Base-by-base conservation (phyloP, 2,329 filamentous ascomycete species). In the Exophiala dermatitidis region DNA sequence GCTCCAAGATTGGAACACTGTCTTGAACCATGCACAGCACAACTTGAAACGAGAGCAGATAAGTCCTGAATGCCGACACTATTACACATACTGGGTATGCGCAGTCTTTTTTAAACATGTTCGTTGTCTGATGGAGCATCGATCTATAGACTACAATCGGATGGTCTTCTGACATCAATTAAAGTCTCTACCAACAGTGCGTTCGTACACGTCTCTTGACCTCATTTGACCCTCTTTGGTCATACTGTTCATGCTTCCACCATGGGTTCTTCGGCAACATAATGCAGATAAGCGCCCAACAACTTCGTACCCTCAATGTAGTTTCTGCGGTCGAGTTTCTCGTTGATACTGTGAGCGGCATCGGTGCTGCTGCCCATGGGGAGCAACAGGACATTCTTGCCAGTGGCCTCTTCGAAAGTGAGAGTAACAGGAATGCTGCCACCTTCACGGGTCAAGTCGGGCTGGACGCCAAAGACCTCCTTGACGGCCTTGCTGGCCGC, bases 281-380 rank as follows among this genome's bases (percentile, higher is more conserved):
- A 96, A 74, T 97, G 91, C 67, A 98, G 74, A 70, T 98, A 98
- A 2, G 91, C 88, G 45, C 93, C 93, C 53, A 98, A 74, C 59
- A 98, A 74, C 81, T 98, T 98, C 65, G 88, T 96, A 46, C 93
- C 93, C 77, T 98, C 90, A 66, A 98, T 95, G 71, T 98, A 98
- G 74, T 98, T 98, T 68, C 81, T 83, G 80, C 87, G 90, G 72
- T 98, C 93, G 53, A 98, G 78, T 80, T 95, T 96, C 81, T 97
- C 93, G 71, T 98, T 98, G 73, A 96, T 94, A 33, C 89, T 95
- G 74, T 98, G 93, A 5, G 93, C 93, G 40, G 88, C 90, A 69
- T 97, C 93, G 1, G 91, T 98, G 41, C 88, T 94, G 76, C 88
- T 95, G 43, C 93, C 93, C 93, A 98, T 97, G 32, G 93, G 93